Percentiles rank a stretch among this genome's conserved stretches.
These are phyloP conservation scores for Leccinum obscurum DNA, from an alignment of 768 basidiomycete species.

Conservation along the genomic window DNA sequence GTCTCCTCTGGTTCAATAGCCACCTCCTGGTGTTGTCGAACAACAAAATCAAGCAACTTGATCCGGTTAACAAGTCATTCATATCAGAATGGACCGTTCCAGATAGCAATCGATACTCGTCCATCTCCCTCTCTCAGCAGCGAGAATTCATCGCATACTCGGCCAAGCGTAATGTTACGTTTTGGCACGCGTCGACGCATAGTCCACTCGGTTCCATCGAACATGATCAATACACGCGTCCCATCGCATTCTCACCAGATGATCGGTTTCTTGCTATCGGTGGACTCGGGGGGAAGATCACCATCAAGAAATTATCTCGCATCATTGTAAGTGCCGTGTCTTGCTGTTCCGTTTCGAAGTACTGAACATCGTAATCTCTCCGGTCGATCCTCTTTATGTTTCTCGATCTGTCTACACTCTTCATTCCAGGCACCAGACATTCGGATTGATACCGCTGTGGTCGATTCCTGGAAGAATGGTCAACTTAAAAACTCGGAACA, in stretches of 20 bases:
- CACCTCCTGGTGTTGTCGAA: not conserved
- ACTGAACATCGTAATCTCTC: not conserved
- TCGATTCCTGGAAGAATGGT: not conserved
- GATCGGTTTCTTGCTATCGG: not conserved
- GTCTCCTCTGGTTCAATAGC: not conserved
- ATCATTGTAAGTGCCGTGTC: not conserved
- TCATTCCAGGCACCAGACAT: not conserved
- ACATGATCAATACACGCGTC: not conserved
- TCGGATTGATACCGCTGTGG: not conserved
- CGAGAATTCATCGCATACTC: not conserved
- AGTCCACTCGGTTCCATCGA: not conserved
- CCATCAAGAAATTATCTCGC: not conserved
- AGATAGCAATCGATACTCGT: not conserved
- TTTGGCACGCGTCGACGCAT: not conserved
- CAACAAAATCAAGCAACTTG: not conserved
- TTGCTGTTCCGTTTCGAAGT: not conserved
- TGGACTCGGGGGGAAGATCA: not conserved
- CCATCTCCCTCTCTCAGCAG: not conserved
- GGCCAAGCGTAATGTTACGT: not conserved
- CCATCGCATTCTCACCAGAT: not conserved
- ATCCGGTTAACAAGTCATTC: not conserved
- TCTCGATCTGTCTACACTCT: not conserved
- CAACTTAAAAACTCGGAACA: not conserved
- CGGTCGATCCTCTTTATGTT: not conserved
- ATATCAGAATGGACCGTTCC: not conserved